phyloP scores from a whole-genome alignment of 1,284 basidiomycete genomes.

The Austropuccinia psidii region DNA sequence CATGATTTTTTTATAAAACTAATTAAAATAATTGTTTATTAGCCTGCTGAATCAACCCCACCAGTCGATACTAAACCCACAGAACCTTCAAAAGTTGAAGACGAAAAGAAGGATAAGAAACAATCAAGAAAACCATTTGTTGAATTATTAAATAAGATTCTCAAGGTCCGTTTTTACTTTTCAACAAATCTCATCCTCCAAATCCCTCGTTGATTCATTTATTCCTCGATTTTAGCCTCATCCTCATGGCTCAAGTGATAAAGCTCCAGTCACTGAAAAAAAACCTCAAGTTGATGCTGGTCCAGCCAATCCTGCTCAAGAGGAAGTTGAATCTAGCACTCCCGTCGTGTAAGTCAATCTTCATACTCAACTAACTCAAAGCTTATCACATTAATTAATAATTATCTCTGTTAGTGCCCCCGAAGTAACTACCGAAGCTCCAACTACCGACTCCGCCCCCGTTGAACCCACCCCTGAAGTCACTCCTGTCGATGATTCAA shows the following conservation, averaged over 20 bases:
- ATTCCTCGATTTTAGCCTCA: background rate
- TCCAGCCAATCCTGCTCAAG: background rate
- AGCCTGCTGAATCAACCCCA: background rate
- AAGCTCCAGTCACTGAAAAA: slow-evolving; percentile 8
- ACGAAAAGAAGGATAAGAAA: slow-evolving; percentile 36
- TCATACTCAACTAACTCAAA: background rate
- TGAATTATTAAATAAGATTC: slow-evolving; percentile 35
- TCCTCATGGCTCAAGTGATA: slow-evolving; percentile 18
- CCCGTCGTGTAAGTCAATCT: background rate
- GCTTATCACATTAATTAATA: background rate
- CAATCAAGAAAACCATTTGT: slow-evolving; percentile 24
- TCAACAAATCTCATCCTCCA: background rate
- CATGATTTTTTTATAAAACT: background rate
- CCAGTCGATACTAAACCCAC: background rate
- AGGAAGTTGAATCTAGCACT: background rate
- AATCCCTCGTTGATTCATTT: background rate
- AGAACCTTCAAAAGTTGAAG: slow-evolving; percentile 17
- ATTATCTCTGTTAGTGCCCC: background rate
- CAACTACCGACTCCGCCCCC: background rate
- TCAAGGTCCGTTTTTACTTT: background rate
- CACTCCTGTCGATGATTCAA: background rate
- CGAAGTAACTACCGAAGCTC: background rate
- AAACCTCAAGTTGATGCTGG: background rate
- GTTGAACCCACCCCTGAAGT: background rate
- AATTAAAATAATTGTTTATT: background rate